phyloP scores from a whole-genome alignment of 1,284 basidiomycete genomes.

The Blastosporella zonata region DNA sequence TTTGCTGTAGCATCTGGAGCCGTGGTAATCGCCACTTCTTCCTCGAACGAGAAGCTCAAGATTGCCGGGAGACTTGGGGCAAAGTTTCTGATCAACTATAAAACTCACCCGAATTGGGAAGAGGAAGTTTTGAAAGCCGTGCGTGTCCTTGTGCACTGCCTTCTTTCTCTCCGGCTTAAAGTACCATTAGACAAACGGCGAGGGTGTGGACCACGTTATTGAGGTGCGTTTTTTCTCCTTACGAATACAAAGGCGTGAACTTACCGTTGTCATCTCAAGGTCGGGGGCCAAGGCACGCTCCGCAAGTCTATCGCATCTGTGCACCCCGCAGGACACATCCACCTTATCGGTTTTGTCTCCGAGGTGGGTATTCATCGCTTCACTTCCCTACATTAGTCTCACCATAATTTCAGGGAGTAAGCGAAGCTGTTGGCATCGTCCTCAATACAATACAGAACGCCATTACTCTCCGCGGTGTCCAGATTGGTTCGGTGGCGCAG shows the following conservation, averaged over 20 bases:
- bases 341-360: slow-evolving; percentile 44
- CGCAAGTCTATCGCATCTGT: slow-evolving; percentile 3
- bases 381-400: not conserved
- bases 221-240: slow-evolving; percentile 48
- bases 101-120: slow-evolving; percentile 51
- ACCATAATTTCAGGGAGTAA: not conserved
- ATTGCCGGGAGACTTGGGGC: slow-evolving; percentile 45
- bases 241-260: slow-evolving; percentile 53
- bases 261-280: not conserved
- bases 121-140: slow-evolving; percentile 46
- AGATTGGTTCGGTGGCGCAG: slow-evolving; percentile 38
- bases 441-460: slow-evolving; percentile 18
- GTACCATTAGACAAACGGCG: slow-evolving; percentile 38
- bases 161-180: not conserved
- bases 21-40: slow-evolving; percentile 58
- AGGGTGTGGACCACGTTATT: slow-evolving; percentile 56
- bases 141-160: slow-evolving; percentile 24
- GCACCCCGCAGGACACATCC: slow-evolving; percentile 29
- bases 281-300: slow-evolving; percentile 11
- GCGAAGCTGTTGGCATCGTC: slow-evolving; percentile 1
- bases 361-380: slow-evolving; percentile 8
- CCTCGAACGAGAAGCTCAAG: slow-evolving; percentile 57
- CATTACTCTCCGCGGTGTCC: slow-evolving; percentile 33
- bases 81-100: slow-evolving; percentile 57
- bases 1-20: slow-evolving; percentile 57